Percentiles rank a stretch among this genome's conserved stretches.
Evolutionary conservation across 2,329 filamentous ascomycete species (phyloP).

Genomic region (Talaromyces sp.): DNA sequence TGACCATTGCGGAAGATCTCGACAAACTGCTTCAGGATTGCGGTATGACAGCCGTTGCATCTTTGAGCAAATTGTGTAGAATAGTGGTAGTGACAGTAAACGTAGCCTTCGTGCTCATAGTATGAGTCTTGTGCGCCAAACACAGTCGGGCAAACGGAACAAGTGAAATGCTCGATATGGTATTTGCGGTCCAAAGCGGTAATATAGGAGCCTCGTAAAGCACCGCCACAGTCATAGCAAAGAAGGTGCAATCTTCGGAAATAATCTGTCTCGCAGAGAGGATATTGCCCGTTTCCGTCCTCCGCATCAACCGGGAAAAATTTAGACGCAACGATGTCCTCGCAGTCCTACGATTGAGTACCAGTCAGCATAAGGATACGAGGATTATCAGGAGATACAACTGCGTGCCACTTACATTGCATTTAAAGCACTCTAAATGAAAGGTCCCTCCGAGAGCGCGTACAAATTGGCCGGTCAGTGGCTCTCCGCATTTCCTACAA

Average conservation of each 20-base stretch:
- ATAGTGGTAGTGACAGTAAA: slow-evolving; percentile 98
- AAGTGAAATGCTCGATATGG: slow-evolving; percentile 98
- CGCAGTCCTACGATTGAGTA: slow-evolving; percentile 66
- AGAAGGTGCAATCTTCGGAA: slow-evolving; percentile 86
- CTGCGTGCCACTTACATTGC: slow-evolving; percentile 60
- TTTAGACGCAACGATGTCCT: slow-evolving; percentile 94
- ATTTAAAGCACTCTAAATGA: slow-evolving; percentile 97
- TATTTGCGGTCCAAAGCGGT: slow-evolving; percentile 97
- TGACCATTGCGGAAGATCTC: slow-evolving; percentile 97
- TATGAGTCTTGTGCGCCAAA: slow-evolving; percentile 98
- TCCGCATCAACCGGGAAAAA: slow-evolving; percentile 97
- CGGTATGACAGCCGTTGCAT: slow-evolving; percentile 94
- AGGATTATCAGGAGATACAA: slow-evolving; percentile 6
- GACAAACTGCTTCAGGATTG: slow-evolving; percentile 97
- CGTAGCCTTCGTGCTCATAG: slow-evolving; percentile 93
- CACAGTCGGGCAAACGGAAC: slow-evolving; percentile 92
- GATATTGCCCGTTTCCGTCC: slow-evolving; percentile 75
- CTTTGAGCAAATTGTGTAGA: slow-evolving; percentile 94
- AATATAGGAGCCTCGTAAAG: slow-evolving; percentile 93
- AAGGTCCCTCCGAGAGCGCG: slow-evolving; percentile 88
- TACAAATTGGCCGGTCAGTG: slow-evolving; percentile 91
- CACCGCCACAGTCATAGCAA: slow-evolving; percentile 86
- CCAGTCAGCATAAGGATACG: slow-evolving; percentile 14
- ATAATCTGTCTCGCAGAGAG: slow-evolving; percentile 96
- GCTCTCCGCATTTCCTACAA: slow-evolving; percentile 80